A percentile compares a stretch with the other conserved stretches of the same genome.
These are phyloP conservation scores for Agaricus bisporus DNA, from an alignment of 768 basidiomycete species.

Conservation along the genomic window DNA sequence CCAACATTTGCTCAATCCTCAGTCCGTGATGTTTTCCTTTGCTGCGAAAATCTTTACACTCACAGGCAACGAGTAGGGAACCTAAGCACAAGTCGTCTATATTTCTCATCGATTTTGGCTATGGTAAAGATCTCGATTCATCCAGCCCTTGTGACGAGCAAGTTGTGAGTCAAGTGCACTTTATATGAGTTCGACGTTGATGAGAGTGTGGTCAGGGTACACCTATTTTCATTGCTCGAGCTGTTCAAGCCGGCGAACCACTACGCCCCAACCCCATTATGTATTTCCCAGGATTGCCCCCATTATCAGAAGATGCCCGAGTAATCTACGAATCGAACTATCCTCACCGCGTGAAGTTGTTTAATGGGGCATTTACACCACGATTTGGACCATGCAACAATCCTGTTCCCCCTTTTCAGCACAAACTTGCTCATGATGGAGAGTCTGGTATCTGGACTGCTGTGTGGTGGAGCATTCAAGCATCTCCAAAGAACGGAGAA, in stretches of 20 bases:
- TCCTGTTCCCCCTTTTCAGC: background rate
- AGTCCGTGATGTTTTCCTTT: background rate
- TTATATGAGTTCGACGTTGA: background rate
- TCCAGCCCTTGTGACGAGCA: background rate
- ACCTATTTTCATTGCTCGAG: conserved; percentile 8
- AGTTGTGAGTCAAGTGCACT: background rate
- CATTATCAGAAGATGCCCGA: background rate
- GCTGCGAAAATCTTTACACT: background rate
- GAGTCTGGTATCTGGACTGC: conserved; percentile 9
- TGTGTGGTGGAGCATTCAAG: conserved; percentile 3
- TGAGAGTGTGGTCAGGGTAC: conserved; percentile 2
- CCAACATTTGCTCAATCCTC: conserved; percentile 1
- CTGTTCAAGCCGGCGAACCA: conserved; percentile 3
- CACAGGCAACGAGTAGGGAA: background rate
- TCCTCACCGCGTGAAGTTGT: background rate
- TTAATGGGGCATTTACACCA: background rate
- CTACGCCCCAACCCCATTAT: background rate
- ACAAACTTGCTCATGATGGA: conserved; percentile 8
- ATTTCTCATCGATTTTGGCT: conserved; percentile 8
- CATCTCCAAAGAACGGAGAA: background rate
- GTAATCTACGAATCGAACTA: background rate
- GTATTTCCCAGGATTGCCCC: background rate
- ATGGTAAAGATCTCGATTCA: background rate
- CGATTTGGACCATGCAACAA: background rate
- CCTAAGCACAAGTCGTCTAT: background rate